Evolutionary conservation across 805 yeast species (phyloP).

Genomic region (Candida michaelii): DNA sequence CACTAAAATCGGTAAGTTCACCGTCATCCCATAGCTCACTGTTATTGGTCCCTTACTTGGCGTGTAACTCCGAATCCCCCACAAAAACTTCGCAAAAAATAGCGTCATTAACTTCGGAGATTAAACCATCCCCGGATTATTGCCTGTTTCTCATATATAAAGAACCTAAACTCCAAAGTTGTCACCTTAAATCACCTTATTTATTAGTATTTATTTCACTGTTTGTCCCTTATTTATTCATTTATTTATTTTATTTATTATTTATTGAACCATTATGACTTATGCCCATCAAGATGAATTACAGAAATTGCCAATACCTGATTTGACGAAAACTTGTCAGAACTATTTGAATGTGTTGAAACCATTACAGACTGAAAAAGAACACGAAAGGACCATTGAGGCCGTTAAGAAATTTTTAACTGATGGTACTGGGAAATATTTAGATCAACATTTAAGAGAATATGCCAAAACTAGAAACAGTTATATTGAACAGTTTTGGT

Average conservation of each 20-base stretch:
- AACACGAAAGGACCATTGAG: constrained; percentile 57
- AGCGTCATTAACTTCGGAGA: constrained; percentile 7
- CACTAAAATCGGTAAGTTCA: too few relatives aligned
- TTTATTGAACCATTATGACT: constrained; percentile 10
- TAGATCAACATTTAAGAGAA: constrained; percentile 63
- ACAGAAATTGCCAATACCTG: constrained; percentile 77
- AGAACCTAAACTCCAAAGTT: too few relatives aligned
- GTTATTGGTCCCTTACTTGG: too few relatives aligned
- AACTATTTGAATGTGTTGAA: constrained; percentile 65
- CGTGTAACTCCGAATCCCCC: constrained; percentile 4
- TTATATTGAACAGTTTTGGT: constrained; percentile 94
- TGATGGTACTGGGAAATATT: constrained; percentile 48
- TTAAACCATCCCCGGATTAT: constrained; percentile 3
- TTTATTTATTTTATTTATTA: constrained; percentile 12
- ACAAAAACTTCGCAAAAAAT: constrained; percentile 7
- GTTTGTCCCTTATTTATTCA: constrained; percentile 10
- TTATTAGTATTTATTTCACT: not conserved
- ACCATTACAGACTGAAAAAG: constrained; percentile 79
- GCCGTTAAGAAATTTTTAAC: constrained; percentile 60
- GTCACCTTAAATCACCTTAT: too few relatives aligned
- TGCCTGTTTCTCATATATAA: not conserved
- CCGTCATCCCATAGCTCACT: too few relatives aligned
- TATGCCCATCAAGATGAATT: constrained; percentile 60
- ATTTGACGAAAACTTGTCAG: constrained; percentile 62
- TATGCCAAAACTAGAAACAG: constrained; percentile 67